Base-by-base conservation (phyloP, 768 basidiomycete genomes). In the Suillus subluteus region DNA sequence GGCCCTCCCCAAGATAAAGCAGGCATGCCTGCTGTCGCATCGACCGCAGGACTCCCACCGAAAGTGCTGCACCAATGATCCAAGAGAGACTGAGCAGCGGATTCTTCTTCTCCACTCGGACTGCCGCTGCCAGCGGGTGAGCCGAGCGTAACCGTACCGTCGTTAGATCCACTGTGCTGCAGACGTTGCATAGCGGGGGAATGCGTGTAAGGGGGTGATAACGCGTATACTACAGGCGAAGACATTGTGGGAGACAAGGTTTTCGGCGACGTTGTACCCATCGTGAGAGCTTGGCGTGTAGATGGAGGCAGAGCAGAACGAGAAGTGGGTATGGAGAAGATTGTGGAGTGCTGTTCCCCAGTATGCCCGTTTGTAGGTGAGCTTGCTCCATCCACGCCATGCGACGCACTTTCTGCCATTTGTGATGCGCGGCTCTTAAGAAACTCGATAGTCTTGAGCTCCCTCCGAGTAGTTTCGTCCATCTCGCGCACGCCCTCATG, bases 21-120 rank as follows among this genome's bases (percentile, higher is more conserved):
- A 50, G 80, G 81, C 61, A 80, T 82, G 37, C 82, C 82, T 26
- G 81, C 79, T 3, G 82, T 74, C 26, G 82, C 79, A 69, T 90
- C 88, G 2, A 87, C 70, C 2, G 85, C 83, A 65, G 38, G 18
- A 13, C 88, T 84, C 66, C 88, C 90, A 72, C 87, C 91, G 69
- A 93, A 86, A n/a, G 89, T 88, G 68, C 89, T 90, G 73, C 88
- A 91, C 93, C 94, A 95, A 68, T 94, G 90, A 75, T 95, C 92
- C 58, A 95, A 80, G 64, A 95, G 75, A 13, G 86, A 86, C 73
- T 95, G 93, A 4, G 92, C 92, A 8, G 89, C 82, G 32, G 85
- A 87, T 73, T 93, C 89, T 12, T 91, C 92, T 58, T 94, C 93
- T 54, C 84, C 88, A 62, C 75, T 76, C 2, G 90, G 92, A 73